Percentiles rank a stretch among this genome's conserved stretches.
Conservation (phyloP, 2,329 filamentous ascomycete genomes). For the Colletotrichum abscissum region DNA sequence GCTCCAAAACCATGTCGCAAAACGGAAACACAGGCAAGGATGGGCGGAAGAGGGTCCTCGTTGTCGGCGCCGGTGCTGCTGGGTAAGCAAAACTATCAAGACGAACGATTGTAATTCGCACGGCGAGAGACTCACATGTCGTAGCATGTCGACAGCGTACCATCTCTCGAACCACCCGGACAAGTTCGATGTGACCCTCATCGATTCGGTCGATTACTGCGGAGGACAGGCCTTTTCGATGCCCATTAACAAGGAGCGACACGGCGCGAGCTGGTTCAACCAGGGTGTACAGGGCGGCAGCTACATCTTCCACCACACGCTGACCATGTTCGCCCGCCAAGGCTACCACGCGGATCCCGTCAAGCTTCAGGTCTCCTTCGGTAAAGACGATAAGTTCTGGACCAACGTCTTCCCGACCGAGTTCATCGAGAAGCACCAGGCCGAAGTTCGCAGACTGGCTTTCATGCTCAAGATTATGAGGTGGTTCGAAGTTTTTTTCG, state of each 20-base stretch:
- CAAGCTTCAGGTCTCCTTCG: constrained; percentile 69
- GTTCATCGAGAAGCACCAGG: constrained; percentile 62
- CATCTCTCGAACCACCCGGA: constrained; percentile 69
- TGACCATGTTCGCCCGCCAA: constrained; percentile 69
- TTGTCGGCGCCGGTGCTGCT: constrained; percentile 55
- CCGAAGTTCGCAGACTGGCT: constrained; percentile 64
- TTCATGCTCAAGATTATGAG: constrained; percentile 65
- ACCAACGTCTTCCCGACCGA: constrained; percentile 70
- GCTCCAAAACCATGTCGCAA: constrained; percentile 22
- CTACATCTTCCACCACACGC: constrained; percentile 71
- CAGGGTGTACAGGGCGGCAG: constrained; percentile 70
- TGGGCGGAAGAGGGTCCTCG: constrained; percentile 47
- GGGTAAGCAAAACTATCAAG: constrained; percentile 40
- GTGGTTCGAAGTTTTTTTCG: constrained; percentile 66
- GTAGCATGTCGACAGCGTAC: constrained; percentile 66
- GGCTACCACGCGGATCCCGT: constrained; percentile 61
- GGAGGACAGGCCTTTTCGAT: constrained; percentile 74
- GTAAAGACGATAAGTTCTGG: constrained; percentile 70
- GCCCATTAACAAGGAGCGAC: constrained; percentile 65
- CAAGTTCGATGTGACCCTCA: constrained; percentile 69
- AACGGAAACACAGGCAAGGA: constrained; percentile 26
- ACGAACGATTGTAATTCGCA: too few relatives aligned
- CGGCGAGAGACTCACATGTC: not conserved
- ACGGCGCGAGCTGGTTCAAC: constrained; percentile 72
- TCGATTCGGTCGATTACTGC: constrained; percentile 68